Evolutionary conservation across 148 eudicot genomes (phyloP), one percentile per base, ranked within the genome.

Genomic region (Hydrangea macrophylla): DNA sequence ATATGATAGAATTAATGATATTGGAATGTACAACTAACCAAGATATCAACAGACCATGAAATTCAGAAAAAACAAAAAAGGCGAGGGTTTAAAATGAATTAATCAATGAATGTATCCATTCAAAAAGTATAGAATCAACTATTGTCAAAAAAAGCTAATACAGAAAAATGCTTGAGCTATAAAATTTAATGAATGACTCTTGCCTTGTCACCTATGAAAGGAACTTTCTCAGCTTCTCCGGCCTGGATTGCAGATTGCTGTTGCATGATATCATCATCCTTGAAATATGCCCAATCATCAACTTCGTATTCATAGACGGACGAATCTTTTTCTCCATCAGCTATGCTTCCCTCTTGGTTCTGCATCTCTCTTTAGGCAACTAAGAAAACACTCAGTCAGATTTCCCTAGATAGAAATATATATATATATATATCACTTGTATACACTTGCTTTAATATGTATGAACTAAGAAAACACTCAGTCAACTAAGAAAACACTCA

Each of bases 201-300:
- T 72, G 59, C 98, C 95, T 93, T 85, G 81, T 88, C 92, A 65
- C 90, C 95, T 26, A 93, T 83, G 63, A 81, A 85, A 5, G 83
- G 90, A 72, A 85, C 51, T 70, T 86, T 90, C 77, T 71, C 80
- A 66, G 95, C 86, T 71, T 88, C 90, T 56, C 69, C 87, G 23
- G 84, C 90, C 20, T 55, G 80, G 73, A 90, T 90, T n/a, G 83
- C 85, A 55, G 92, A 80, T 65, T 93, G 96, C 73, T 93, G 95
- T 72, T 83, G 83, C 87, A 88, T 85, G 73, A 85, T 84, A 23
- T 88, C 98, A 62, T 84, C 87, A 44, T 89, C 98, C 81, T 72
- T 87, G 32, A 70, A 73, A 70, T 77, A 82, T 66, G 70, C 78
- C 98, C 98, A 89, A 50, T 87, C 82, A 54, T 76, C 79, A 53